Conservation (phyloP, 441 rosid species). For the Erysimum cheiri region DNA sequence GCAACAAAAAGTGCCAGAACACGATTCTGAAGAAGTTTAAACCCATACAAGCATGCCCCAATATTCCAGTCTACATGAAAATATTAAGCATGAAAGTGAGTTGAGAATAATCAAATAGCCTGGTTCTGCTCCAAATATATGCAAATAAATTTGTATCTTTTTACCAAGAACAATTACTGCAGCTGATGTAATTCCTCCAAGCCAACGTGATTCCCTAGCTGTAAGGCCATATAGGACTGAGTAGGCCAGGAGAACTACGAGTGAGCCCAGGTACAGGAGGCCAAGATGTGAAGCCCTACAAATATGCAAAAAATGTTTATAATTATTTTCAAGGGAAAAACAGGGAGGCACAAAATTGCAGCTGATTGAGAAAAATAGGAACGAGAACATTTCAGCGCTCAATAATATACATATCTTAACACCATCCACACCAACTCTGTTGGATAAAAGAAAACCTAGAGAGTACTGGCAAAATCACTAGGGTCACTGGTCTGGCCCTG, state of each 20-base stretch:
- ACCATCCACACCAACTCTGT: conserved; percentile 3
- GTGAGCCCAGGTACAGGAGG: conserved; percentile 88
- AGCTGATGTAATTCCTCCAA: conserved; percentile 96
- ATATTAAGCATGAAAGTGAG: conserved; percentile 39
- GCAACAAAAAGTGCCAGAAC: conserved; percentile 92
- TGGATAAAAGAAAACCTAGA: not conserved
- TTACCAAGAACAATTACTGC: conserved; percentile 98
- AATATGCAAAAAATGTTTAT: conserved; percentile 20
- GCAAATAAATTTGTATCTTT: conserved; percentile 24
- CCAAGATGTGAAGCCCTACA: conserved; percentile 98
- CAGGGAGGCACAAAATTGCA: conserved; percentile 13
- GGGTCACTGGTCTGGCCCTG: conserved; percentile 1
- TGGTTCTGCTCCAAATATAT: conserved; percentile 34
- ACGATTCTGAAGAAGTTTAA: conserved; percentile 93
- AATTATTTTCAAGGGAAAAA: conserved; percentile 28
- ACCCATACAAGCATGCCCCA: conserved; percentile 99
- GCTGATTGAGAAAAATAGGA: conserved; percentile 7
- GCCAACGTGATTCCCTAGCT: conserved; percentile 96
- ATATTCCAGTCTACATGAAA: conserved; percentile 90
- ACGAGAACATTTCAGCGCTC: conserved; percentile 7
- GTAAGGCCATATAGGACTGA: conserved; percentile 95
- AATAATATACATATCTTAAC: conserved; percentile 11
- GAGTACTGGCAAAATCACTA: conserved; percentile 2
- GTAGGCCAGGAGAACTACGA: conserved; percentile 89
- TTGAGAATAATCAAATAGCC: conserved; percentile 26